phyloP scores from a whole-genome alignment of 2,329 filamentous ascomycete species.

The Penicillium sp. region DNA sequence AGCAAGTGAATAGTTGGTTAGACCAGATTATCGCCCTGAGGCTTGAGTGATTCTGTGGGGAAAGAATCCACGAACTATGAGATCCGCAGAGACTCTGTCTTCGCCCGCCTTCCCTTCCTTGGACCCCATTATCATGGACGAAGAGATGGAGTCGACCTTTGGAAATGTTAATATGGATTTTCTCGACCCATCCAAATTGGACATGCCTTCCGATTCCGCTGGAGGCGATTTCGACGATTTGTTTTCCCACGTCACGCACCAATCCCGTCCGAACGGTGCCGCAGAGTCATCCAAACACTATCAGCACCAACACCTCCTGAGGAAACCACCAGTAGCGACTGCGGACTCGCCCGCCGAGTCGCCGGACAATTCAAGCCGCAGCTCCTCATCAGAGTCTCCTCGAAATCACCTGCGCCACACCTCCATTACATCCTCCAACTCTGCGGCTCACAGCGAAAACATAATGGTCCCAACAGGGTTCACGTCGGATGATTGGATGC shows the following conservation, averaged over 20 bases:
- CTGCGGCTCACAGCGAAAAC: slow-evolving; percentile 35
- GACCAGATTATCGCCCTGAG: slow-evolving; percentile 6
- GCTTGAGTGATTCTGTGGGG: neutral
- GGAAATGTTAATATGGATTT: slow-evolving; percentile 41
- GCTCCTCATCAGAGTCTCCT: slow-evolving; percentile 40
- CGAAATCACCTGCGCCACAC: slow-evolving; percentile 36
- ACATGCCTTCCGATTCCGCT: slow-evolving; percentile 32
- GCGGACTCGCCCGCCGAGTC: slow-evolving; percentile 42
- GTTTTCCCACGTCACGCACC: slow-evolving; percentile 29
- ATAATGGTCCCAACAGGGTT: slow-evolving; percentile 32
- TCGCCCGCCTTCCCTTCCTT: slow-evolving; percentile 34
- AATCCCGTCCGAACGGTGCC: slow-evolving; percentile 24
- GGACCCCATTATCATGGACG: slow-evolving; percentile 40
- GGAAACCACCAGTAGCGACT: slow-evolving; percentile 27
- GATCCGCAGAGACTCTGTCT: slow-evolving; percentile 28
- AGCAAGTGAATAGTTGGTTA: slow-evolving; percentile 8
- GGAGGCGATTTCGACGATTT: slow-evolving; percentile 41
- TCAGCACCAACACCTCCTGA: slow-evolving; percentile 29
- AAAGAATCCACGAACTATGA: slow-evolving; percentile 28
- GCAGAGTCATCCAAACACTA: slow-evolving; percentile 27
- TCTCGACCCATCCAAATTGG: slow-evolving; percentile 34
- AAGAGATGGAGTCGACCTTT: slow-evolving; percentile 39
- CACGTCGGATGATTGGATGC: slow-evolving; percentile 34
- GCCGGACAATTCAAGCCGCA: slow-evolving; percentile 38
- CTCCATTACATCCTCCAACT: slow-evolving; percentile 38